Evolutionary conservation across 2,329 filamentous ascomycete species (phyloP), one percentile per base, ranked within the genome.

Genomic region (Pseudopyrenochaeta lycopersici): DNA sequence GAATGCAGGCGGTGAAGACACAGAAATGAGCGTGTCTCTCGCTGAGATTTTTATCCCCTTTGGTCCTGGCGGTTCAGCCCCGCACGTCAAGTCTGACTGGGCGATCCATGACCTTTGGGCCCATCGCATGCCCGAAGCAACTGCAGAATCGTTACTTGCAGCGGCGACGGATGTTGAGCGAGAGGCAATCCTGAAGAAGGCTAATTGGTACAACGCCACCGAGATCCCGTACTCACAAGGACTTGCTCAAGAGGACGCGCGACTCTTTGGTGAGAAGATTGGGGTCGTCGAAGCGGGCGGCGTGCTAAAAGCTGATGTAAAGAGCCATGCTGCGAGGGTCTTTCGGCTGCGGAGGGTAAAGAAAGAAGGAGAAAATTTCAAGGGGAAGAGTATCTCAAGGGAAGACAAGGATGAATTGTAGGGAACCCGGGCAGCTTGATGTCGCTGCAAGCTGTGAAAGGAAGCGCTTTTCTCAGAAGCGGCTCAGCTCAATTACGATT

Each of bases 51-150:
- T 68, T 40, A 64, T 63, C 1, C 59, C 63, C 0, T 66, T 64
- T 15, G 63, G 65, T 32, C 60, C 65, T 1, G 63, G 62, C 14
- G 65, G 65, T 18, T 64, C 66, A 11, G 65, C 65, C 5, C 65
- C 62, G 0, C 65, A 65, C 38, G 54, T 58, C 20, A 59, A 64
- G 9, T 68, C 56, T 29, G 60, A 64, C 38, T 68, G 65, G 65
- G 58, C 60, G 1, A 49, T 68, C 15, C 59, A 68, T 33, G 65
- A 68, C 20, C 60, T 68, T 1, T 68, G 65, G 63, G 63, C 63
- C 1, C 36, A 62, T 21, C 65, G 65, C 27, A 68, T 68, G 65
- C 7, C 58, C 0, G 48, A 61, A 2, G 20, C 30, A 5, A 64
- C 57, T 1, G 64, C 63, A 1, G 48, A 61, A 23, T 48, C 50